Conservation (phyloP, 1,284 basidiomycete species). For the Moniliophthora roreri region DNA sequence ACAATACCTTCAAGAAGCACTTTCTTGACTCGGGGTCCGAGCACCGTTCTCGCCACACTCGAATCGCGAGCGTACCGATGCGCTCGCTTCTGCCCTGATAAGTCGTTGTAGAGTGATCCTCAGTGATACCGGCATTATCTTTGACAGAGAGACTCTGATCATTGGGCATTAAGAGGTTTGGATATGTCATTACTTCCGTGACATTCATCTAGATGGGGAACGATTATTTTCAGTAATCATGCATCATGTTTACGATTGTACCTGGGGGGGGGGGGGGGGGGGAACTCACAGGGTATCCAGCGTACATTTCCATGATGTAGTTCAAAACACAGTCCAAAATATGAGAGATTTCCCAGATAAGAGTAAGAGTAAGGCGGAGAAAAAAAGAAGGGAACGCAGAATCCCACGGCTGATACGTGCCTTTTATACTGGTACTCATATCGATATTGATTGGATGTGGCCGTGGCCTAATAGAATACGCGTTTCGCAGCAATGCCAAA, state of each 20-base stretch:
- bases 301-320: background rate
- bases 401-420: no score
- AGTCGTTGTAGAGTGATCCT: background rate
- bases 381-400: no score
- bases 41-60: slow-evolving; percentile 8
- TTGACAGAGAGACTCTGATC: background rate
- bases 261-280: no score
- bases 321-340: no score
- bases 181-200: background rate
- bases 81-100: background rate
- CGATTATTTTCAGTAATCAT: background rate
- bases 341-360: no score
- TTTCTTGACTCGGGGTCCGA: background rate
- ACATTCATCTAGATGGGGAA: background rate
- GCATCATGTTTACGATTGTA: no score
- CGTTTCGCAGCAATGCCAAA: no score
- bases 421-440: no score
- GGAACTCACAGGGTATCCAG: background rate
- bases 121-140: background rate
- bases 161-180: background rate
- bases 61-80: background rate
- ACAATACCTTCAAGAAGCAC: slow-evolving; percentile 3
- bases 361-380: no score
- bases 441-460: no score
- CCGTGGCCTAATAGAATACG: no score